Base-by-base conservation (phyloP, 352 stramenopile species). In the Phytopythium montanum region DNA sequence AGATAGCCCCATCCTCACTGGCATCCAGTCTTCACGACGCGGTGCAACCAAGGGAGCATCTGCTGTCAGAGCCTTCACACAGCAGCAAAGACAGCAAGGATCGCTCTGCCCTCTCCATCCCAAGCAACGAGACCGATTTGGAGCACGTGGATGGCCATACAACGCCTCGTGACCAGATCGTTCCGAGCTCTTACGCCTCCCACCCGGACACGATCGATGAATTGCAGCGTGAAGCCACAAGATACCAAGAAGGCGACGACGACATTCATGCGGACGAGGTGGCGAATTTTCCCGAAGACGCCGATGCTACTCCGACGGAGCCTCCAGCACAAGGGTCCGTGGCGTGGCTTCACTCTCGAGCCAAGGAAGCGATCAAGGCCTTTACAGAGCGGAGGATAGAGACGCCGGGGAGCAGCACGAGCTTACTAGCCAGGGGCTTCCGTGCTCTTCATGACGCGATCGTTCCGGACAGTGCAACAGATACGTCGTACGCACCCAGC, bases 341-440 rank as follows among this genome's bases (percentile, higher is more conserved):
- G 19, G 23, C 33, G 21, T 58, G 52, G 52, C 52, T 58, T 5
- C 42, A 54, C n/a, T 61, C 56, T 28, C 44, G 42, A 19, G 29
- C 44, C 10, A 46, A 48, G 29, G 34, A 55, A 25, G 44, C 44
- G 7, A 19, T 54, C 29, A 54, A 42, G n/a, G 56, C 33, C 4
- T 36, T 58, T 5, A 58, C 52, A 10, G 52, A 58, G 36, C 34
- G 38, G 19, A 48, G 23, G 25, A 58, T 25, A 26, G 52, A 58
- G 6, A 7, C 33, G 9, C 34, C 52, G 1, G 25, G 12, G 12
- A 56, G 33, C 23, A 48, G 3, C 5, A 46, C 36, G 10, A 58
- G 52, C 34, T 18, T 58, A 21, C 52, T 58, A 2, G 52, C 52
- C 8, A n/a, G 52, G 33, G 52, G 52, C 13, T 58, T 58, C 38